Evolutionary conservation across 805 yeast genomes (phyloP), one percentile per base, ranked within the genome.

Genomic region (Lachancea fermentati): DNA sequence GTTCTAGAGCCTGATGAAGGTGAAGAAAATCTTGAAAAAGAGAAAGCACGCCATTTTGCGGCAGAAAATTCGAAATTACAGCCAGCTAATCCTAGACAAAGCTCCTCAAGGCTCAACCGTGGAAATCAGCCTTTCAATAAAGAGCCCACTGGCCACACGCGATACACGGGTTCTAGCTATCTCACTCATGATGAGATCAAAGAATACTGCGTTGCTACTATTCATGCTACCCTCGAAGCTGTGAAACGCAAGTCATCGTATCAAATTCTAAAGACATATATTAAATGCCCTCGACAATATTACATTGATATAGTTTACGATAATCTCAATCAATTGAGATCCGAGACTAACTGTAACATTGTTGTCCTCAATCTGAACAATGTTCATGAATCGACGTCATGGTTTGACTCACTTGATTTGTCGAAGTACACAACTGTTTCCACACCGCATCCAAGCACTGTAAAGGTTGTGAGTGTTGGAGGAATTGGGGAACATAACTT

Each of bases 341-440:
- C 55, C 4, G 52, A 53, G 38, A 58, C 63, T 6, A 58, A 55
- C 30, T 60, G 66, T 43, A 62, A 62, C 36, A 52, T 61, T 7
- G 62, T 62, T 2, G 52, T 62, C 9, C 31, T 62, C 32, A 55
- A 59, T 30, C 41, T 61, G 19, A 60, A 52, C 36, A 62, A 61
- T 41, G 36, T 62, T n/a, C 61, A 58, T 39, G 65, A 61, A 44
- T 55, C 66, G 1, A 45, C 47, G 3, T 40, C 52, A 3, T 61
- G 66, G 66, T 55, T 61, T 36, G 44, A 48, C 17, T 37, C 54
- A 2, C 36, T 61, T 12, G 48, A 54, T n/a, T 25, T 55, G 4
- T 19, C 50, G 9, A 50, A 50, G 32, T 50, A 48, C 32, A 54
- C 63, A 5, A 36, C 34, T 12, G 30, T 45, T n/a, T 55, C 50